Base-by-base conservation (phyloP, 306 rosid genomes). In the Prunus dulcis region DNA sequence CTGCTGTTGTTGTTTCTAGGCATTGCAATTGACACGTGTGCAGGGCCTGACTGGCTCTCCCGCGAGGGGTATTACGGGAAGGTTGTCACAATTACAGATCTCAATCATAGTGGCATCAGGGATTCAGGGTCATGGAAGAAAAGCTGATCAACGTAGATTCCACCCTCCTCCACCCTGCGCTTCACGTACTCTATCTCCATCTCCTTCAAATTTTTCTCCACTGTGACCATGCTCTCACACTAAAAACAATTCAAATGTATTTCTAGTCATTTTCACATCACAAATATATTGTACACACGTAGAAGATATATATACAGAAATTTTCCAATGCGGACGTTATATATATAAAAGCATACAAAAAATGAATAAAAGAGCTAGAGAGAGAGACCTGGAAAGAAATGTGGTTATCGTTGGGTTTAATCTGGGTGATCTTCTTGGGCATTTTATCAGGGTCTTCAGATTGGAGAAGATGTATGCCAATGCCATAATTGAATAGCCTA, bases 51-150 rank as follows among this genome's bases (percentile, higher is more conserved):
- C 32, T 8, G 73, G 57, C 11, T 76, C 81, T 23, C 25, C 64
- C 1, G 15, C 47, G 15, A 88, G 56, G 14, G 97, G 97, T 3
- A 89, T 73, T 23, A 91, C 64, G 0, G 98, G 98, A 55, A 93
- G 83, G 78, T 85, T 87, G 49, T 91, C 97, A 66, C 98, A 93
- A 72, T 93, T 89, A 85, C 98, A 93, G 19, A 93, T 85, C 79
- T 93, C 98, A 38, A 91, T 88, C 95, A 89, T 88, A 12, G 79
- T 64, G 20, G 90, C 93, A 82, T 93, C 93, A 8, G n/a, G n/a
- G n/a, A n/a, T n/a, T n/a, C n/a, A n/a, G 98, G 97, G 52, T 93
- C 93, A 53, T 87, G 98, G 85, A 93, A 93, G 90, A 93, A 93
- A 17, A 93, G 64, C 80, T 93, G 98, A 69, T 93, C 93, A 55